A percentile compares a stretch with the other conserved stretches of the same genome.
These are phyloP conservation scores for Aspergillus versicolor DNA, from an alignment of 2,329 filamentous ascomycete genomes.

Conservation along the genomic window DNA sequence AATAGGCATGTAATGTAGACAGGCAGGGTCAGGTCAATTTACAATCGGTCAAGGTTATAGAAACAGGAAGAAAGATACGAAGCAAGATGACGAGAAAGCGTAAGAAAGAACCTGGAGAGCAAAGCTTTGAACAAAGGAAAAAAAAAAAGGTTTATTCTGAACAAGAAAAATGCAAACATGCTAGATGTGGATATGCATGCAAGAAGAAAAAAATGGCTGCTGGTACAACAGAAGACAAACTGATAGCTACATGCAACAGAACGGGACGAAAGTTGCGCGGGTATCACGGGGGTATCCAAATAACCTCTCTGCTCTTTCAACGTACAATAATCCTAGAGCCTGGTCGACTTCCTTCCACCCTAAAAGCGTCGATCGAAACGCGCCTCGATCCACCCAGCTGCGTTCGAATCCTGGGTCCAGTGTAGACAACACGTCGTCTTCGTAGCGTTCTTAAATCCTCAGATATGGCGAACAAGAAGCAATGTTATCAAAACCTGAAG, in stretches of 20 bases:
- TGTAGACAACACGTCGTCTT: slow-evolving; percentile 9
- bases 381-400: slow-evolving; percentile 8
- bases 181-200: slow-evolving; percentile 36
- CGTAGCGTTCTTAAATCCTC: slow-evolving; percentile 10
- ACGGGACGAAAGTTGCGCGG: slow-evolving; percentile 34
- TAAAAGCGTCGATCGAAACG: slow-evolving; percentile 14
- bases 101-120: slow-evolving; percentile 8
- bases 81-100: slow-evolving; percentile 8
- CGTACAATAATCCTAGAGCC: slow-evolving; percentile 21
- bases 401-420: slow-evolving; percentile 1
- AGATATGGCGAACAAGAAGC: slow-evolving; percentile 14
- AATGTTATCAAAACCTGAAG: slow-evolving; percentile 10
- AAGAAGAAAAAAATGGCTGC: slow-evolving; percentile 22
- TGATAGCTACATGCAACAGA: slow-evolving; percentile 36
- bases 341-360: slow-evolving; percentile 17
- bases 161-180: slow-evolving; percentile 29
- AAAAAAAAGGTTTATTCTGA: slow-evolving; percentile 22
- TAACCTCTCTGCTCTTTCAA: slow-evolving; percentile 34
- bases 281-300: slow-evolving; percentile 43
- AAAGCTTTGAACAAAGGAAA: slow-evolving; percentile 24
- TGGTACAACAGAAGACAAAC: slow-evolving; percentile 32
- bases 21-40: slow-evolving; percentile 11
- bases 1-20: background rate
- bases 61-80: slow-evolving; percentile 9
- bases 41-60: slow-evolving; percentile 12